Conservation (phyloP, 352 stramenopile genomes). For the Peronosclerospora sorghi region DNA sequence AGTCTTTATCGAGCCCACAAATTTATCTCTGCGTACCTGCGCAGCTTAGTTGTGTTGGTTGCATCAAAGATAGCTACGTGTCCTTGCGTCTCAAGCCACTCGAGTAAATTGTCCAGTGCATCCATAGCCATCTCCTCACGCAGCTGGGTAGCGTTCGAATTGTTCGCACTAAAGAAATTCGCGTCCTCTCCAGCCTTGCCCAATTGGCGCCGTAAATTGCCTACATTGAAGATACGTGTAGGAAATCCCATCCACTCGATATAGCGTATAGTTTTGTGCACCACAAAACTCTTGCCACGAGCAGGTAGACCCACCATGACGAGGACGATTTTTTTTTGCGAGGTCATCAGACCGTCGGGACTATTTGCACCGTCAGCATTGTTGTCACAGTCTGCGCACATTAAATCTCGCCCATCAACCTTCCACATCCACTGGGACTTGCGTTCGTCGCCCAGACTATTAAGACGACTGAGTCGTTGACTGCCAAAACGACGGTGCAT, state of each 20-base stretch:
- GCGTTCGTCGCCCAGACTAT: constrained; percentile 44
- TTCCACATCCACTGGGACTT: constrained; percentile 76
- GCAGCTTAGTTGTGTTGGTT: constrained; percentile 89
- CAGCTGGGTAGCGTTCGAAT: constrained; percentile 66
- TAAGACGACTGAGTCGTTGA: constrained; percentile 58
- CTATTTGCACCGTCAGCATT: constrained; percentile 13
- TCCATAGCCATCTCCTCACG: constrained; percentile 85
- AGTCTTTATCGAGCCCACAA: not conserved
- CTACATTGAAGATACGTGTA: constrained; percentile 93
- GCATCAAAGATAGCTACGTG: constrained; percentile 93
- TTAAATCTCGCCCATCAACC: constrained; percentile 11
- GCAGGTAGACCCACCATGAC: constrained; percentile 91
- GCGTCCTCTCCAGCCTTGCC: constrained; percentile 57
- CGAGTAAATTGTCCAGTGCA: constrained; percentile 81
- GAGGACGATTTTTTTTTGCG: constrained; percentile 86
- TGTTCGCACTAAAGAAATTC: constrained; percentile 89
- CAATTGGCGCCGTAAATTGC: constrained; percentile 83
- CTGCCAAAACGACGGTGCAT: constrained; percentile 72
- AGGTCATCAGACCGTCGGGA: constrained; percentile 46
- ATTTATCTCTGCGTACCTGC: constrained; percentile 19
- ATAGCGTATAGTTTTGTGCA: constrained; percentile 88
- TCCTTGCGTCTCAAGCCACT: constrained; percentile 84
- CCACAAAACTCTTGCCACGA: constrained; percentile 93
- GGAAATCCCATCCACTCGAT: constrained; percentile 87
- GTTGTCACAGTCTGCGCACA: constrained; percentile 24